A percentile compares a stretch with the other conserved stretches of the same genome.
Evolutionary conservation across 2,329 filamentous ascomycete genomes (phyloP).

Genomic region (Cladosporium velox): DNA sequence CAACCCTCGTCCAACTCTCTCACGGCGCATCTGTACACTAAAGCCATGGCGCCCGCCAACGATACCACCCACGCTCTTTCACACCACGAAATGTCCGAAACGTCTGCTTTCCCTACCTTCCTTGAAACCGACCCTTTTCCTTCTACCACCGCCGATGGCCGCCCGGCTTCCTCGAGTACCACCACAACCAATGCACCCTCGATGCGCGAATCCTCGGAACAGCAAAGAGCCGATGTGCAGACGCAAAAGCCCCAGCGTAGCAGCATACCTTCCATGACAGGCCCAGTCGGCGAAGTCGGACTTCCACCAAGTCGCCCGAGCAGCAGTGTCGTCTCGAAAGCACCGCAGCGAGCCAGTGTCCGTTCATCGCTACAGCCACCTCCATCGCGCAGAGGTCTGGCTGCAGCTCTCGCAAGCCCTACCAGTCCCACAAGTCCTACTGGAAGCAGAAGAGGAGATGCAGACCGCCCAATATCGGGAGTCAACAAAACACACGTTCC

Average conservation of each 20-base stretch:
- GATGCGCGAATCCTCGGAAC: conserved; percentile 23
- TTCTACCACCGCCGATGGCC: conserved; percentile 20
- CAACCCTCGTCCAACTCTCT: background rate
- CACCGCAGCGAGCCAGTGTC: conserved; percentile 21
- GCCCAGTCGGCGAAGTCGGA: conserved; percentile 50
- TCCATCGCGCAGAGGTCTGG: conserved; percentile 27
- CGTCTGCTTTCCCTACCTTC: conserved; percentile 32
- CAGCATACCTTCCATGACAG: conserved; percentile 41
- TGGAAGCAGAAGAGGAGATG: conserved; percentile 18
- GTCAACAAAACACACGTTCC: conserved; percentile 82
- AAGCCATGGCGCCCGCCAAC: conserved; percentile 12
- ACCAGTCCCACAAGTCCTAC: conserved; percentile 15
- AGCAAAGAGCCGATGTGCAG: conserved; percentile 24
- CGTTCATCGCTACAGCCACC: conserved; percentile 25
- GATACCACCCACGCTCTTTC: conserved; percentile 12
- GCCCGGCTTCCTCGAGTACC: conserved; percentile 27
- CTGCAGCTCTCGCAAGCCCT: conserved; percentile 20
- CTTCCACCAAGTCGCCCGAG: conserved; percentile 50
- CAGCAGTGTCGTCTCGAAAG: conserved; percentile 39
- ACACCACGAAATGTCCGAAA: conserved; percentile 7
- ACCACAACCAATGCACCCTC: conserved; percentile 28
- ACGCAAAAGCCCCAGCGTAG: conserved; percentile 22
- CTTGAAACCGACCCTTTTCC: conserved; percentile 33
- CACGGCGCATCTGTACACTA: conserved; percentile 9
- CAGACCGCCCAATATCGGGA: conserved; percentile 59